Evolutionary conservation across 495 filamentous ascomycete species (phyloP), one percentile per base, ranked within the genome.

Genomic region (Chaetomium tenue): DNA sequence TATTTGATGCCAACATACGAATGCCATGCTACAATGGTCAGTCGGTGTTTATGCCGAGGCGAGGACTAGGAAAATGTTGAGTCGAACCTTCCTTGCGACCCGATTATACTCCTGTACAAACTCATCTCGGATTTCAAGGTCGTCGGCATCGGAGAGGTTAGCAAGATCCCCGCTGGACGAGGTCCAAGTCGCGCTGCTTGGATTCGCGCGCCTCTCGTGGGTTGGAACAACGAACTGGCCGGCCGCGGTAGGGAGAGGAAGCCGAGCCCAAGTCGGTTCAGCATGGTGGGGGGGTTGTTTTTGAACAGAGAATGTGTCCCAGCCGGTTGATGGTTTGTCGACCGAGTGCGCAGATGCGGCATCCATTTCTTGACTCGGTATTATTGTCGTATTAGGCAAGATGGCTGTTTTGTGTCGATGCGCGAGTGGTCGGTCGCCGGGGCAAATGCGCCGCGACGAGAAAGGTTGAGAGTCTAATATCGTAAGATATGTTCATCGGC

Each of bases 21-120:
- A 82, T 69, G 46, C 79, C 79, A 64, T 82, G 70, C 79, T 81
- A 28, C 5, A 2, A 54, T 5, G 5, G 65, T 74, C 58, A 74
- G 66, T 30, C 8, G 13, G 48, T 8, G 28, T 33, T 23, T 50
- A 23, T 11, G 48, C 46, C 5, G 5, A 18, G 50, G 30, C 40
- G n/a, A 40, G 15, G 3, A 57, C 53, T 61, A 28, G 33, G 22
- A 22, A 23, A 22, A 22, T 47, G 7, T 12, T 53, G 33, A 30
- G 20, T 58, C 26, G 18, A 48, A 83, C 82, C 75, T 79, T 82
- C 47, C 72, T 74, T 5, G 84, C 85, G 11, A 87, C 74, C 22
- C 76, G 71, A 66, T 87, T 87, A 63, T 85, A 87, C 68, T 85
- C 78, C 8, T 75, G 51, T 7, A 83, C 66, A 63, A 83, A 85